Conservation (phyloP, 2,329 filamentous ascomycete species). For the Aspergillus sp. region DNA sequence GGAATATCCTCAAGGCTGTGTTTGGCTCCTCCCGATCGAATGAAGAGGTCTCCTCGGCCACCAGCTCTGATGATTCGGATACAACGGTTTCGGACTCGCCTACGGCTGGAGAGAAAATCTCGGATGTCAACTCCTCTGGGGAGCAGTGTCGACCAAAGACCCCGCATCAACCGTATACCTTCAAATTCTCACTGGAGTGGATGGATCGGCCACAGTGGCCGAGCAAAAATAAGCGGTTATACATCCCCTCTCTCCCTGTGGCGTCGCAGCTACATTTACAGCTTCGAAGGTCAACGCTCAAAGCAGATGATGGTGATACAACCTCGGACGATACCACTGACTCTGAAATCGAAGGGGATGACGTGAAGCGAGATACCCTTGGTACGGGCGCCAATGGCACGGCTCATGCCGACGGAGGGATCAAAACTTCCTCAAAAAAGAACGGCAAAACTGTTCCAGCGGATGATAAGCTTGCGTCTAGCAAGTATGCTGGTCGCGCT, state of each 20-base stretch:
- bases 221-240: conserved; percentile 53
- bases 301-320: conserved; percentile 25
- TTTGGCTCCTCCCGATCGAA: conserved; percentile 50
- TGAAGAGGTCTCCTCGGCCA: conserved; percentile 41
- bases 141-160: conserved; percentile 35
- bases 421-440: conserved; percentile 11
- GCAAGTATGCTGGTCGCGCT: conserved; percentile 62
- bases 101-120: conserved; percentile 23
- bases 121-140: conserved; percentile 28
- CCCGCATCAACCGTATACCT: conserved; percentile 58
- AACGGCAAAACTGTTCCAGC: conserved; percentile 15
- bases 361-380: conserved; percentile 12
- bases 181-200: conserved; percentile 70
- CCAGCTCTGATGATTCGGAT: conserved; percentile 38
- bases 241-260: conserved; percentile 57
- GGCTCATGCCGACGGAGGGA: not conserved
- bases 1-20: conserved; percentile 53
- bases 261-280: conserved; percentile 57
- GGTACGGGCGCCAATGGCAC: not conserved
- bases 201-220: conserved; percentile 54
- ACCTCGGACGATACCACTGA: conserved; percentile 22
- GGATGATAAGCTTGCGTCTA: conserved; percentile 37
- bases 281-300: conserved; percentile 28
- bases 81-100: conserved; percentile 26
- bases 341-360: conserved; percentile 19